Percentiles rank a stretch among this genome's conserved stretches.
Evolutionary conservation across 768 basidiomycete species (phyloP).

Genomic region (Mycena chlorophos): DNA sequence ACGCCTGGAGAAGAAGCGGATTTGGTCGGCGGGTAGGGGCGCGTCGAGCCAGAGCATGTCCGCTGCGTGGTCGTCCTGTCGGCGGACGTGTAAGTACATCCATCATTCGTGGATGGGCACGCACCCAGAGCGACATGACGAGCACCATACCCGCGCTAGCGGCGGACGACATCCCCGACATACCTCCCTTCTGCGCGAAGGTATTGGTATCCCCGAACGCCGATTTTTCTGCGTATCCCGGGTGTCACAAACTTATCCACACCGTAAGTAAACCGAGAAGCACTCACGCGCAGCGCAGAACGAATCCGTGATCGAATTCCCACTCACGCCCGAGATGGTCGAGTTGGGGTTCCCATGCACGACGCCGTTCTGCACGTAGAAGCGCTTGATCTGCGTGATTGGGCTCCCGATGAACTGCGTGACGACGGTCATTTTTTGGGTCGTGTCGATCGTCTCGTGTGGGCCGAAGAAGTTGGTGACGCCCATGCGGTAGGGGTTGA

Average conservation of each 20-base stretch:
- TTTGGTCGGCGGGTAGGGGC: constrained; percentile 19
- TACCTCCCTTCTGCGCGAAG: constrained; percentile 36
- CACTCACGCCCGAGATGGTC: constrained; percentile 36
- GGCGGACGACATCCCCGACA: constrained; percentile 19
- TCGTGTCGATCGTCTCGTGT: constrained; percentile 42
- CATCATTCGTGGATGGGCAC: neutral
- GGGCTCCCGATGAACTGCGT: constrained; percentile 36
- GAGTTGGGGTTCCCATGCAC: constrained; percentile 41
- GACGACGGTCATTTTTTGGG: constrained; percentile 41
- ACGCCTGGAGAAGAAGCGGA: constrained; percentile 10
- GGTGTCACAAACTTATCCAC: neutral
- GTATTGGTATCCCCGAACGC: constrained; percentile 41
- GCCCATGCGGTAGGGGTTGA: constrained; percentile 50
- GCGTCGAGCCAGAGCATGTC: constrained; percentile 47
- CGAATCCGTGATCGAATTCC: constrained; percentile 41
- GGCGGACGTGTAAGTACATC: neutral
- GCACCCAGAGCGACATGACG: constrained; percentile 32
- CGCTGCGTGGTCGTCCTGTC: constrained; percentile 17
- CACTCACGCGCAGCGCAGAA: constrained; percentile 40
- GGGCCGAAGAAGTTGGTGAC: constrained; percentile 41
- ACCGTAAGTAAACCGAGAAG: neutral
- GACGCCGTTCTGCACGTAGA: constrained; percentile 45
- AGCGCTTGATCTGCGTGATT: constrained; percentile 41
- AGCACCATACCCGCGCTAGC: constrained; percentile 38
- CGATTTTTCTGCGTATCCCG: constrained; percentile 27